Base-by-base conservation (phyloP, 192 early-diverging fungal species). In the Funneliformis geosporum region DNA sequence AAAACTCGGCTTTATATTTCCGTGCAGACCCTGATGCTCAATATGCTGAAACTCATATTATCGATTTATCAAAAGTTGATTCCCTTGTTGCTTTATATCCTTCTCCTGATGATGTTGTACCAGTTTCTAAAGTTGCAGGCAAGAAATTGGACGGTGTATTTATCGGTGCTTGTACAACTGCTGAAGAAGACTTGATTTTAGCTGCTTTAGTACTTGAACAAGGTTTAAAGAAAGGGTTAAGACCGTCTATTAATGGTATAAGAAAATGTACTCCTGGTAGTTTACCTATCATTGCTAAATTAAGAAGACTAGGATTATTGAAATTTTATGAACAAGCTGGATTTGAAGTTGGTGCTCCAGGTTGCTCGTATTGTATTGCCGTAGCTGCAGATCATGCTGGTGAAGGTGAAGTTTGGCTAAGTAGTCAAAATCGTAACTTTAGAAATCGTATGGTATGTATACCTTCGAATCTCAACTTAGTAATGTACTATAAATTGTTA, bases 351-450 rank as follows among this genome's bases (percentile, higher is more conserved):
- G 93, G 93, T 61, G 92, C 92, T 21, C 93, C 93, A 18, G 93
- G 93, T 76, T 94, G 93, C 85, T 91, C 89, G 33, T 94, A 94
- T 89, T 94, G 93, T 83, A 88, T 94, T 75, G 93, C 89, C 46
- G 90, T 94, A 80, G 93, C 90, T 14, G 93, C 93, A 21, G 93
- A 94, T 73, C 86, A 88, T 78, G 93, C 93, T 60, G 88, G 90
- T 55, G 92, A 92, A 55, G 93, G 93, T 50, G 92, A 94, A 82
- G 88, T 94, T 14, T 94, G 93, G 93, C 86, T 94, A 73, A 91
- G 90, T 81, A 93, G 92, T 73, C 93, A 94, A 87, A 94, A 94
- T 89, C 89, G 93, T 80, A 94, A 94, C 83, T 94, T 94, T 82
- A 92, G 91, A 85, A 94, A 94, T 85, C 90, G 93, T 78, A 94